A percentile compares a stretch with the other conserved stretches of the same genome.
These are phyloP conservation scores for Dictyophora rubrovolvata DNA, from an alignment of 768 basidiomycete species.

Conservation along the genomic window DNA sequence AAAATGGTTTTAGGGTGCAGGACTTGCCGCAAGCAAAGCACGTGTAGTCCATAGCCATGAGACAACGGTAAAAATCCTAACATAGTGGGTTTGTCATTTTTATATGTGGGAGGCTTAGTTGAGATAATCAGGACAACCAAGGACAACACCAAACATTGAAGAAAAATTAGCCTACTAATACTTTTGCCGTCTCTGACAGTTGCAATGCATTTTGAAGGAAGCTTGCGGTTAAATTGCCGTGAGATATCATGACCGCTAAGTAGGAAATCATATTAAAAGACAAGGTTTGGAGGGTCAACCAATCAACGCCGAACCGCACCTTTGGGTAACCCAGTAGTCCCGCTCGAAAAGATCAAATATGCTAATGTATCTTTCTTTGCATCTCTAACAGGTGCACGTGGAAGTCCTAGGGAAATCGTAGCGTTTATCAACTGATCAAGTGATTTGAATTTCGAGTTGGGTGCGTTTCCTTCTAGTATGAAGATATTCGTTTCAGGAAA, in stretches of 20 bases:
- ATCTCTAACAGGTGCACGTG: slow-evolving; percentile 32
- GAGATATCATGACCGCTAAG: slow-evolving; percentile 63
- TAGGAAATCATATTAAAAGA: background rate
- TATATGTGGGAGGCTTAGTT: slow-evolving; percentile 29
- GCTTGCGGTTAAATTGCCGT: slow-evolving; percentile 47
- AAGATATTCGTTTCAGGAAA: background rate
- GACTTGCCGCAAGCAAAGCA: slow-evolving; percentile 29
- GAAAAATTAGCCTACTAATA: slow-evolving; percentile 29
- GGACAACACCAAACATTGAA: background rate
- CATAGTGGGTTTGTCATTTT: slow-evolving; percentile 34
- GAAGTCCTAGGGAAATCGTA: slow-evolving; percentile 27
- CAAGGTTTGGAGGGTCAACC: too few relatives aligned
- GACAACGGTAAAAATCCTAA: slow-evolving; percentile 60
- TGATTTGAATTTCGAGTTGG: slow-evolving; percentile 19
- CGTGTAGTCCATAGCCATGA: slow-evolving; percentile 55
- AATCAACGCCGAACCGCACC: slow-evolving; percentile 27
- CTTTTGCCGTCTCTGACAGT: slow-evolving; percentile 21
- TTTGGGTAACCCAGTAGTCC: slow-evolving; percentile 70
- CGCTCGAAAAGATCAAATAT: slow-evolving; percentile 68
- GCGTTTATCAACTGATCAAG: slow-evolving; percentile 34
- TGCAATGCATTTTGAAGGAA: slow-evolving; percentile 27
- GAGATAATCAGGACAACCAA: slow-evolving; percentile 12
- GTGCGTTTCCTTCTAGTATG: background rate
- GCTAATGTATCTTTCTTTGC: slow-evolving; percentile 48
- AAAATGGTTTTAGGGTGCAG: background rate